Conservation (phyloP, 1,139 yeast species). For the Kurtzmaniella quercitrusa region DNA sequence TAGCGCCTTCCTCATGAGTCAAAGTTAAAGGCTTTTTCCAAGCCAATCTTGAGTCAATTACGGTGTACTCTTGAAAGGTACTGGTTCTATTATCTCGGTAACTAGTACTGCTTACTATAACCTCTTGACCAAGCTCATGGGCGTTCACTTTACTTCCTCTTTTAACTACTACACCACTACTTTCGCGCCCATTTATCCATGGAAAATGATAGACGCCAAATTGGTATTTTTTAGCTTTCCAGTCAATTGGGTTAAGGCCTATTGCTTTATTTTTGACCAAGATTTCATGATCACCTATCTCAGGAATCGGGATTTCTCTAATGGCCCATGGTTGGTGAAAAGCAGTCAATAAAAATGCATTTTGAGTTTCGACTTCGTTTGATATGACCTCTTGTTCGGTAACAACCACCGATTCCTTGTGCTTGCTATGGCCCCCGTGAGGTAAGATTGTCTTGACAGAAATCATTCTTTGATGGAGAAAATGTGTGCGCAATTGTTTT, state of each 20-base stretch:
- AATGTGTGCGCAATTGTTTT: too few species aligned
- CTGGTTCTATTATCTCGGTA: conserved; percentile 44
- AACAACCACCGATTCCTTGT: neutral
- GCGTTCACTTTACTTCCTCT: conserved; percentile 26
- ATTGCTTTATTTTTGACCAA: conserved; percentile 35
- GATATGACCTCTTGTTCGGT: neutral
- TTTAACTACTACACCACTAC: conserved; percentile 35
- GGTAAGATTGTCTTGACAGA: neutral
- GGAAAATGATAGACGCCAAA: conserved; percentile 48
- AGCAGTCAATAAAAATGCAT: conserved; percentile 4
- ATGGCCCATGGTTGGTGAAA: conserved; percentile 16
- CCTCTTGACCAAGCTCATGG: conserved; percentile 29
- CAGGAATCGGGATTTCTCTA: conserved; percentile 14
- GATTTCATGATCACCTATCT: conserved; percentile 25
- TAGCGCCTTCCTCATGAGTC: conserved; percentile 36
- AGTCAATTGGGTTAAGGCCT: conserved; percentile 46
- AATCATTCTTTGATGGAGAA: neutral
- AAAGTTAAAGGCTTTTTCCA: conserved; percentile 34
- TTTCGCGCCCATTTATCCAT: conserved; percentile 48
- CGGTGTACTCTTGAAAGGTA: conserved; percentile 44
- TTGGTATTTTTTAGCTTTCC: conserved; percentile 46
- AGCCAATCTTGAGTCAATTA: conserved; percentile 38
- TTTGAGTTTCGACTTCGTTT: neutral
- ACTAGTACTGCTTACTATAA: conserved; percentile 40
- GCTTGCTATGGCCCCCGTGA: neutral